phyloP scores from a whole-genome alignment of 2,329 filamentous ascomycete species.

The Botrytis galanthina region DNA sequence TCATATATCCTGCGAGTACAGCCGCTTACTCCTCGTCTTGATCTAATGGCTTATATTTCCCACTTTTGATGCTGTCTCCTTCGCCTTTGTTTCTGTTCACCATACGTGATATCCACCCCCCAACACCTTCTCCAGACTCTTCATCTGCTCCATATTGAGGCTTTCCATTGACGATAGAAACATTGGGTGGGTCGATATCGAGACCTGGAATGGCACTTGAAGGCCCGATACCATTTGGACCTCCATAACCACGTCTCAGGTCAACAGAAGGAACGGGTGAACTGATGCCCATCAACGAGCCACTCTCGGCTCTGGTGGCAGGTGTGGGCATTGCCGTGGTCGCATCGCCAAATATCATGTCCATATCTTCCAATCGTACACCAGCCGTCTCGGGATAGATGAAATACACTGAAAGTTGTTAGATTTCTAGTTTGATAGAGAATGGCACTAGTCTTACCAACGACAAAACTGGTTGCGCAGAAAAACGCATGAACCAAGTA shows the following conservation, averaged over 20 bases:
- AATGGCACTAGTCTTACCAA: constrained; percentile 64
- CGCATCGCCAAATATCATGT: constrained; percentile 87
- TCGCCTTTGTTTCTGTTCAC: constrained; percentile 52
- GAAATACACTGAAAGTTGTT: constrained; percentile 74
- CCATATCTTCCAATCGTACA: constrained; percentile 95
- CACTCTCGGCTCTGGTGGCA: constrained; percentile 71
- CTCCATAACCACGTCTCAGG: constrained; percentile 53
- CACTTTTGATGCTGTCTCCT: constrained; percentile 32
- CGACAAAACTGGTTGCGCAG: constrained; percentile 90
- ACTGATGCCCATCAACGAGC: constrained; percentile 73
- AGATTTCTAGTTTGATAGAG: not conserved
- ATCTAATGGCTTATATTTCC: constrained; percentile 40
- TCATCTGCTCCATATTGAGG: constrained; percentile 40
- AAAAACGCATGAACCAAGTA: constrained; percentile 97
- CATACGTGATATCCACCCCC: constrained; percentile 68
- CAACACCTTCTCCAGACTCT: constrained; percentile 52
- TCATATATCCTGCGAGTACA: not conserved
- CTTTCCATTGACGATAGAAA: constrained; percentile 53
- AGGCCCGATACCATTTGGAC: constrained; percentile 47
- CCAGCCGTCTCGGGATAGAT: constrained; percentile 97
- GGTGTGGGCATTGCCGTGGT: constrained; percentile 81
- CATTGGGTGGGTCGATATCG: constrained; percentile 74
- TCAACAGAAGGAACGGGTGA: constrained; percentile 81
- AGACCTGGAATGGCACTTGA: constrained; percentile 75
- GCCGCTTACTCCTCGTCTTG: constrained; percentile 43